Evolutionary conservation across 192 early-diverging fungal species (phyloP).

Genomic region (Umbelopsis sp.): DNA sequence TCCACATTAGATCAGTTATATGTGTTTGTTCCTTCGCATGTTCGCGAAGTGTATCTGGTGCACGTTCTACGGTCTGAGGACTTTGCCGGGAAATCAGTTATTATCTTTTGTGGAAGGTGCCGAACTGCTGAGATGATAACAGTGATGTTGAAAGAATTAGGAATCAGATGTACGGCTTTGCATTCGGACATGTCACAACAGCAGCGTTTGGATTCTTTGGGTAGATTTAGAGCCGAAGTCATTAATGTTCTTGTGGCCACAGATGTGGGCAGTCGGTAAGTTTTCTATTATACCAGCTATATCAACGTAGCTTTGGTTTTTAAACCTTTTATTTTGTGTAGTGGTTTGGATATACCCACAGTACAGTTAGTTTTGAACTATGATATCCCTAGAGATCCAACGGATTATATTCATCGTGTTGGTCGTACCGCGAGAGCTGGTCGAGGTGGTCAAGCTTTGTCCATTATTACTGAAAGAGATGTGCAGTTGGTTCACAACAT

Average conservation of each 20-base stretch:
- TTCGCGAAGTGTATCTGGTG: constrained; percentile 86
- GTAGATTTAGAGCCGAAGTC: constrained; percentile 88
- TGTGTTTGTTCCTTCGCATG: constrained; percentile 89
- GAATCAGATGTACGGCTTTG: constrained; percentile 85
- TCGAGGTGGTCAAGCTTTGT: constrained; percentile 84
- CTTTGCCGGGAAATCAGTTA: constrained; percentile 78
- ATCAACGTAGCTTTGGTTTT: not conserved
- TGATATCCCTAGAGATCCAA: constrained; percentile 92
- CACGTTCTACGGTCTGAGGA: constrained; percentile 74
- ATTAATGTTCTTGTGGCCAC: constrained; percentile 92
- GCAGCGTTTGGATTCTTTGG: constrained; percentile 87
- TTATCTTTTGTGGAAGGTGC: constrained; percentile 93
- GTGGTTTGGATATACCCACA: constrained; percentile 96
- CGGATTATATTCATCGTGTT: constrained; percentile 97
- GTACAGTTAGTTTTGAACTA: constrained; percentile 94
- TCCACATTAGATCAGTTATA: constrained; percentile 86
- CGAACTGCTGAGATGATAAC: constrained; percentile 82
- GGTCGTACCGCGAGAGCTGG: constrained; percentile 98
- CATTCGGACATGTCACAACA: constrained; percentile 94
- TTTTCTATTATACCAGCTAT: not conserved
- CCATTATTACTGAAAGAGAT: constrained; percentile 86
- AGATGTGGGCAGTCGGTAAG: constrained; percentile 92
- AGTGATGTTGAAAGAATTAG: constrained; percentile 89
- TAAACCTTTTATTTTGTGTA: constrained; percentile 22
- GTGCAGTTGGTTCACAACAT: constrained; percentile 89